These are phyloP conservation scores for Patellifolia procumbens DNA, from an alignment of 179 eudicot species.

Conservation along the genomic window DNA sequence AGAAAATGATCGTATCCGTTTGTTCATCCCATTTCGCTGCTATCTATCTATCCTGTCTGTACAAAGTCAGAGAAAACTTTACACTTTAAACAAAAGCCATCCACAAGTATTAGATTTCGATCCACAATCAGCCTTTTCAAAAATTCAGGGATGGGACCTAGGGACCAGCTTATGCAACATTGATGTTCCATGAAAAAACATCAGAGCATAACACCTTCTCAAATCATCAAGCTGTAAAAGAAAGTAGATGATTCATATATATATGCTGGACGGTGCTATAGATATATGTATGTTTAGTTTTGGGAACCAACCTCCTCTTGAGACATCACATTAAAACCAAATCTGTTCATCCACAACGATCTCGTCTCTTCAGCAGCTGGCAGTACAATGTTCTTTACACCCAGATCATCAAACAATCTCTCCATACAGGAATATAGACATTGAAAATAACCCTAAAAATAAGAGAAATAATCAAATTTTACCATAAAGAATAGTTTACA, in stretches of 20 bases:
- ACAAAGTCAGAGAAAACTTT: background rate
- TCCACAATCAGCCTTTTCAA: background rate
- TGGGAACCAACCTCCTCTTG: conserved; percentile 26
- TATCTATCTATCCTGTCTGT: conserved; percentile 8
- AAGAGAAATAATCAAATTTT: background rate
- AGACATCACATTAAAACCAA: conserved; percentile 43
- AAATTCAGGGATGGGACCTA: conserved; percentile 13
- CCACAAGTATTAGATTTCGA: background rate
- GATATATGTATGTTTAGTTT: background rate
- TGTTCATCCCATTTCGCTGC: background rate
- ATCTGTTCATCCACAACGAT: conserved; percentile 52
- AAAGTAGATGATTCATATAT: background rate
- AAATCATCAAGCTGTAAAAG: conserved; percentile 50
- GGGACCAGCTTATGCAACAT: conserved; percentile 58
- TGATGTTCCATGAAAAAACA: conserved; percentile 65
- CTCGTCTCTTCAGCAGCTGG: conserved; percentile 62
- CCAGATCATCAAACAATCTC: conserved; percentile 37
- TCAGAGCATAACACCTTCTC: conserved; percentile 39
- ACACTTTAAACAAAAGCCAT: conserved; percentile 9
- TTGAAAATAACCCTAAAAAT: conserved; percentile 56
- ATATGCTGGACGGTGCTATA: background rate
- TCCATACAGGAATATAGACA: conserved; percentile 53
- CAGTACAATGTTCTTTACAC: conserved; percentile 44
- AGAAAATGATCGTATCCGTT: background rate
- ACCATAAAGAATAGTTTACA: background rate